Evolutionary conservation across 2,329 filamentous ascomycete genomes (phyloP), one percentile per base, ranked within the genome.

Genomic region (Alternaria sp.): DNA sequence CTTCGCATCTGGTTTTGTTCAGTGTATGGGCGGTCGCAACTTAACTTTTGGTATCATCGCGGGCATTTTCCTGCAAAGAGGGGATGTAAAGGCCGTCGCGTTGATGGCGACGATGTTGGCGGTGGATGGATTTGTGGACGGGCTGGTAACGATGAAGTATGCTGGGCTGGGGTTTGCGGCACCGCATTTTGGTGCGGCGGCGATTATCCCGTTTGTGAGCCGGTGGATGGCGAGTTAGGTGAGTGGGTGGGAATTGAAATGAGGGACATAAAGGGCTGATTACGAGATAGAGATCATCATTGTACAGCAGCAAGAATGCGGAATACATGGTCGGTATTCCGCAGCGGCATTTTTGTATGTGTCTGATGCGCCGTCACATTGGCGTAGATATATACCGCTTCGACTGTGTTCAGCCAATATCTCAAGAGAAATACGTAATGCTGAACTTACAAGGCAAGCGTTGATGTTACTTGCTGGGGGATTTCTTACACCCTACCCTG

Each of bases 21-120:
- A 68, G 17, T 68, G 66, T 17, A 65, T 68, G 61, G 66, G 66
- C 6, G 66, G 66, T 6, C 66, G 66, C 17, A 68, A 68, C 4
- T 30, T 68, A 23, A 67, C 66, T 0, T 68, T 68, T 43, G 66
- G 66, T 9, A 62, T 68, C 17, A 68, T 67, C 46, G 56, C 59
- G 2, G 55, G 45, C 1, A 61, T 63, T 2, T 68, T 68, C 13
- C 17, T 68, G 6, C 32, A 50, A 30, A 25, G 52, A 11, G 30
- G 64, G 3, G 55, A 67, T 25, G 25, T 62, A 17, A 52, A 46
- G 8, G 66, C 64, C 19, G 64, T 61, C 1, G 57, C 56, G 8
- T 61, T 62, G 1, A 68, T 68, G 66, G 66, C 66, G 19, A 57
- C 59, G 5, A 52, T 68, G 30, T 17, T 68, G 57, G 61, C 64